Evolutionary conservation across 1,284 basidiomycete species (phyloP), one percentile per base, ranked within the genome.

Genomic region (Ceratorhiza oryzae-sativae): DNA sequence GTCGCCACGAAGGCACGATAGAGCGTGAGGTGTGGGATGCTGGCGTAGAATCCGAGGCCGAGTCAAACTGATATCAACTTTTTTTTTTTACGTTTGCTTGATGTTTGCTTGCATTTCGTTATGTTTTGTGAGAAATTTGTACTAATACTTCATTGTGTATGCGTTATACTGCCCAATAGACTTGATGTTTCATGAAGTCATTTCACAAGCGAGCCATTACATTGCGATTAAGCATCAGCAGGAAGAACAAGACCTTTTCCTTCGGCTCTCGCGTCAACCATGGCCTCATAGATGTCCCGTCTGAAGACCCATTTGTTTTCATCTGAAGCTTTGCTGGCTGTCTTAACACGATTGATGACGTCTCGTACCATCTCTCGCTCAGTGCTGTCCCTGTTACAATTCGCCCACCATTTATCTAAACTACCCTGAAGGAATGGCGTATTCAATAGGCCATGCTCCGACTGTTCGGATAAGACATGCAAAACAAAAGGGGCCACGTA

Each of bases 391-490:
- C 90, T 81, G 62, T 92, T 81, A 77, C 90, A 92, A 76, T 89
- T 88, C 27, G 86, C 85, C 91, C 91, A 92, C 88, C 89, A 93
- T 71, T 83, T 80, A 75, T 92, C 90, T 87, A 92, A 88, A 78
- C 90, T 91, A 73, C 81, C 81, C 55, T 80, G 80, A 55, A 91
- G 80, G 30, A 81, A 80, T 3, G 78, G 76, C 3, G 84, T 82
- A 76, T 86, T 82, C 41, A 92, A 81, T 75, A 84, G 79, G 18
- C 82, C 79, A 46, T 83, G 80, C 76, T 89, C 87, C 77, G 89
- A 90, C 76, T 90, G 88, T 75, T 92, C 90, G 73, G 82, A 84
- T 39, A 92, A 83, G 73, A 91, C 83, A 76, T 90, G 87, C 45
- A 92, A 81, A 49, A 93, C 79, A 76, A 92, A 89, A 0, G 88